Evolutionary conservation across 805 yeast genomes (phyloP).

Genomic region (Dipodascopsis uninucleata): DNA sequence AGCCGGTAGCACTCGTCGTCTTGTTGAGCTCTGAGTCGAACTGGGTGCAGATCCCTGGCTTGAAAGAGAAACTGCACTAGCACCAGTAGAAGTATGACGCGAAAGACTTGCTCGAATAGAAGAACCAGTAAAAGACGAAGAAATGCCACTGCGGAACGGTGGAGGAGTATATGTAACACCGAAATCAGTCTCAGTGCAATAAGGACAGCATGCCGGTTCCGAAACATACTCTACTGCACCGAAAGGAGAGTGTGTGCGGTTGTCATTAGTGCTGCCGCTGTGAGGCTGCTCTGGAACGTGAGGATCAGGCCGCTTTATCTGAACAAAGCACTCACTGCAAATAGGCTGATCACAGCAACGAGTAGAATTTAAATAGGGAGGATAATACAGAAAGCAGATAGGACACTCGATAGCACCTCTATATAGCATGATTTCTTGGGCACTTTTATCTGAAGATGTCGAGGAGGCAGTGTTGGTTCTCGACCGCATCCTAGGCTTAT

Average conservation of each 20-base stretch:
- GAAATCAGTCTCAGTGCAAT: slow-evolving; percentile 82
- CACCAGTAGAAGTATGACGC: slow-evolving; percentile 19
- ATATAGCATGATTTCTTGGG: slow-evolving; percentile 55
- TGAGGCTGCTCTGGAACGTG: slow-evolving; percentile 69
- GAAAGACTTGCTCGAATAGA: slow-evolving; percentile 20
- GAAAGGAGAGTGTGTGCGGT: slow-evolving; percentile 22
- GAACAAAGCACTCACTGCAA: slow-evolving; percentile 95
- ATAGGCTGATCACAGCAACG: slow-evolving; percentile 91
- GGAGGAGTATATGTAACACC: slow-evolving; percentile 80
- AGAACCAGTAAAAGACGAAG: slow-evolving; percentile 12
- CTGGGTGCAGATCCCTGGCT: too few relatives aligned
- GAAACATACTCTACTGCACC: slow-evolving; percentile 51
- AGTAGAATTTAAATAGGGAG: slow-evolving; percentile 69
- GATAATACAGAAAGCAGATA: slow-evolving; percentile 85
- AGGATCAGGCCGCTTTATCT: slow-evolving; percentile 85
- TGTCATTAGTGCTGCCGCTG: slow-evolving; percentile 34
- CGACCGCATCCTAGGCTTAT: slow-evolving; percentile 10
- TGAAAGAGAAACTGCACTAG: slow-evolving; percentile 14
- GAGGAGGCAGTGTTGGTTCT: slow-evolving; percentile 22
- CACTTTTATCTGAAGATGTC: slow-evolving; percentile 4
- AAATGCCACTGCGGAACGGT: slow-evolving; percentile 47
- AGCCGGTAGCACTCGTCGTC: slow-evolving; percentile 50
- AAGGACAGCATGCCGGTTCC: slow-evolving; percentile 89
- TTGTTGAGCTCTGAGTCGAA: slow-evolving; percentile 14
- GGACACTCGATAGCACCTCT: slow-evolving; percentile 80